Conservation (phyloP, 306 rosid species). For the Vigna trinervia region DNA sequence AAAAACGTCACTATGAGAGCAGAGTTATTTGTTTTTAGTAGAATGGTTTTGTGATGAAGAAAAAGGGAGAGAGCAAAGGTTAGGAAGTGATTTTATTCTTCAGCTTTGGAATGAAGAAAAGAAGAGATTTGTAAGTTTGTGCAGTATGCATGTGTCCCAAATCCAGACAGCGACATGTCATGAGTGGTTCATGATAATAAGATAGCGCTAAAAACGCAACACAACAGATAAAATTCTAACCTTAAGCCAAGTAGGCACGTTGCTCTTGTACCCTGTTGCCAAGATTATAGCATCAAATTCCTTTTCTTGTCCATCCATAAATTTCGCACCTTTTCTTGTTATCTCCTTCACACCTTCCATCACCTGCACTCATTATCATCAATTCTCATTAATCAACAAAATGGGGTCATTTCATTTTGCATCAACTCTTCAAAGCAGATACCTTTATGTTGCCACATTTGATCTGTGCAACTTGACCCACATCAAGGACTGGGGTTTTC, state of each 20-base stretch:
- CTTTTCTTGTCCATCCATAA: conserved; percentile 84
- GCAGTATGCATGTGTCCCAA: conserved; percentile 56
- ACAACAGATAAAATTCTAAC: conserved; percentile 49
- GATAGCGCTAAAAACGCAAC: conserved; percentile 55
- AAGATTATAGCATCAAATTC: conserved; percentile 89
- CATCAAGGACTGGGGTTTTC: conserved; percentile 91
- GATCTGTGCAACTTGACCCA: conserved; percentile 75
- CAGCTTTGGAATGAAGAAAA: conserved; percentile 76
- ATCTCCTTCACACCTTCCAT: conserved; percentile 86
- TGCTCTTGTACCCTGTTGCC: conserved; percentile 99
- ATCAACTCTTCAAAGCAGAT: neutral
- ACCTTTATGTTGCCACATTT: conserved; percentile 88
- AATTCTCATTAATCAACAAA: neutral
- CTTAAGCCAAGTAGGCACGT: conserved; percentile 97
- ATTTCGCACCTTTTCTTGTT: conserved; percentile 81
- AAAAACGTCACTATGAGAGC: conserved; percentile 35
- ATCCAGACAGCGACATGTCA: conserved; percentile 59
- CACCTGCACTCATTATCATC: conserved; percentile 49
- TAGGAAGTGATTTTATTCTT: conserved; percentile 58
- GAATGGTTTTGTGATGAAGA: neutral
- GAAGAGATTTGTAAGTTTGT: conserved; percentile 63
- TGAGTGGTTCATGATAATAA: conserved; percentile 55
- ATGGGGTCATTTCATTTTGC: neutral
- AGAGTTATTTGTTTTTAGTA: neutral
- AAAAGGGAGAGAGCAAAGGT: conserved; percentile 26